Base-by-base conservation (phyloP, 2,329 filamentous ascomycete genomes). In the Zopfia rhizophila region DNA sequence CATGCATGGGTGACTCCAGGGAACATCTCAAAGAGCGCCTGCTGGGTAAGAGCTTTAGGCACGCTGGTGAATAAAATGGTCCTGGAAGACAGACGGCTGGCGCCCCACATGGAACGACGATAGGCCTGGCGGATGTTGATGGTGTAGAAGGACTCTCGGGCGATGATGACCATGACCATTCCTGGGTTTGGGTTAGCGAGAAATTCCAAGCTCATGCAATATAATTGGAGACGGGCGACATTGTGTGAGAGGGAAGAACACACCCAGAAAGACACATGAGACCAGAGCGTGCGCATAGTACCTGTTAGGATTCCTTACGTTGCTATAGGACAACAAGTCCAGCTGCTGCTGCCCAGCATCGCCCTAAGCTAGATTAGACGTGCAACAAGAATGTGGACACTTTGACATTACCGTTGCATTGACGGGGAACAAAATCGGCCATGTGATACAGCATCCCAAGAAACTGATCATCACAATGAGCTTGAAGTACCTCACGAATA, bases 31-130 rank as follows among this genome's bases (percentile, higher is more conserved):
- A 75, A 72, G 17, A 78, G 55, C 7, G 60, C 63, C 8, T 61
- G 62, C 39, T 78, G 69, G 3, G 70, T 63, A 7, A 75, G 61
- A 5, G 65, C 65, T 32, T 71, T 72, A 12, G 77, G 76, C 1
- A 78, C 76, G 28, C 73, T 75, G 50, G 76, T 70, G 58, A 77
- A 79, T 3, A 80, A 63, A 12, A 79, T 76, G 4, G 77, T 79
- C 43, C 71, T 69, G 21, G 76, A 68, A 3, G 77, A 79, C 7
- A 79, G 56, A 31, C 73, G 74, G 35, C 71, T 73, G 38, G 75
- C 69, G 37, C 75, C 71, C 41, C 64, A 68, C 11, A 74, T 72
- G 16, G 74, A 75, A 8, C 77, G 63, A 16, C 76, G 72, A 50
- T 75, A 77, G 12, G 77, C 77, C 56, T 79, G 77, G 25, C 77